Conservation (phyloP, 140 eudicot species). For the Ambrosia hybrid region DNA sequence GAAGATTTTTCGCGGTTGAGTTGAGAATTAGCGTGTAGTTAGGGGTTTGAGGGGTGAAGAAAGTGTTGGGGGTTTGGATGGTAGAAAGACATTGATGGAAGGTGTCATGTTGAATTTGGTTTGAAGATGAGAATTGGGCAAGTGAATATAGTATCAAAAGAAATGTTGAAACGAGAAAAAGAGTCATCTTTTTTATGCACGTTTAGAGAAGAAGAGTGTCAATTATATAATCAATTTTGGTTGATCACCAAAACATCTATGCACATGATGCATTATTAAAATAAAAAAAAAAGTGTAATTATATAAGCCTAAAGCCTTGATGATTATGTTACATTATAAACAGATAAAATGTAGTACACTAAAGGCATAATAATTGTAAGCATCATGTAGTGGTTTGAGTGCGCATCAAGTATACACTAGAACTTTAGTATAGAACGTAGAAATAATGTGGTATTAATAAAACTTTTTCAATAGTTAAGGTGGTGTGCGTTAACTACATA, state of each 20-base stretch:
- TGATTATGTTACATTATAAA: no score
- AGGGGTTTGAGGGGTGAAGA: constrained; percentile 31
- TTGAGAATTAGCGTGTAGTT: constrained; percentile 28
- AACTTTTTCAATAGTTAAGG: no score
- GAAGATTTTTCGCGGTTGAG: constrained; percentile 34
- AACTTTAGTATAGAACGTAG: no score
- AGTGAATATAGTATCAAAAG: constrained; percentile 24
- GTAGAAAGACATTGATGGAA: constrained; percentile 36
- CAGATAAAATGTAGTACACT: no score
- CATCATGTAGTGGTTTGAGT: no score
- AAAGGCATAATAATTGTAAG: no score
- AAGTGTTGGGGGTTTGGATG: constrained; percentile 8
- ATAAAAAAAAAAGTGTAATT: background rate
- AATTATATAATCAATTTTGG: constrained; percentile 20
- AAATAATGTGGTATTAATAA: no score
- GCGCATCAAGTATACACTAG: no score
- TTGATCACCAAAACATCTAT: constrained; percentile 16
- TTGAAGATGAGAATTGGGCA: constrained; percentile 21
- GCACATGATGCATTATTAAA: constrained; percentile 7
- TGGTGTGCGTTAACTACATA: no score
- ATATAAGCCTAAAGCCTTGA: no score
- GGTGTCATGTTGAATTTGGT: constrained; percentile 13
- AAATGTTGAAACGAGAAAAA: constrained; percentile 21
- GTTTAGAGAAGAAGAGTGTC: background rate
- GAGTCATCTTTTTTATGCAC: constrained; percentile 20